Evolutionary conservation across 768 basidiomycete genomes (phyloP).

Genomic region (Tulasnella sp.): DNA sequence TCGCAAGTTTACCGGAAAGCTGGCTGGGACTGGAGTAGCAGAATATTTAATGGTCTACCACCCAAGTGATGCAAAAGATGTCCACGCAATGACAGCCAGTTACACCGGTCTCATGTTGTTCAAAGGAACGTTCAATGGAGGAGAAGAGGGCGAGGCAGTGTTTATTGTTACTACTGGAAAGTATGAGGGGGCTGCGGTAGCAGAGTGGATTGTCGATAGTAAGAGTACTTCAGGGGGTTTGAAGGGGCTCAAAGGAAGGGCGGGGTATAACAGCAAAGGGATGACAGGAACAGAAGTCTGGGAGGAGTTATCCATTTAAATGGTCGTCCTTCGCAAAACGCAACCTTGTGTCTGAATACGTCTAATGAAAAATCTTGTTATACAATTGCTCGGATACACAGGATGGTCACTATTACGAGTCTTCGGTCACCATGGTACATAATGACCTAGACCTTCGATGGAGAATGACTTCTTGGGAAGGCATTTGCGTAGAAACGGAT

Average conservation of each 20-base stretch:
- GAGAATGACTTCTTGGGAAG: too few relatives aligned
- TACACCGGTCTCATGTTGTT: constrained; percentile 5
- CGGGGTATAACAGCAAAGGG: background rate
- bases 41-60: constrained; percentile 7
- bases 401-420: too few relatives aligned
- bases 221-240: background rate
- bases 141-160: background rate
- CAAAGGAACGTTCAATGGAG: constrained; percentile 3
- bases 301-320: background rate
- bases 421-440: too few relatives aligned
- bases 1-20: constrained; percentile 2
- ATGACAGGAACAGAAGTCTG: background rate
- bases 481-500: too few relatives aligned
- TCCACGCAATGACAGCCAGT: background rate
- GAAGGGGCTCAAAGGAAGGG: constrained; percentile 1
- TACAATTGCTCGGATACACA: too few relatives aligned
- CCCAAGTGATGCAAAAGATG: background rate
- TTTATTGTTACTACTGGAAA: background rate
- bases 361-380: too few relatives aligned
- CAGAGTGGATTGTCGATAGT: constrained; percentile 4
- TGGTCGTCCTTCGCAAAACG: background rate
- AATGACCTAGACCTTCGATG: too few relatives aligned
- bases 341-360: too few relatives aligned
- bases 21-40: constrained; percentile 3
- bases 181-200: background rate